Evolutionary conservation across 2,329 filamentous ascomycete genomes (phyloP).

Genomic region (Pseudogymnoascus sp.): DNA sequence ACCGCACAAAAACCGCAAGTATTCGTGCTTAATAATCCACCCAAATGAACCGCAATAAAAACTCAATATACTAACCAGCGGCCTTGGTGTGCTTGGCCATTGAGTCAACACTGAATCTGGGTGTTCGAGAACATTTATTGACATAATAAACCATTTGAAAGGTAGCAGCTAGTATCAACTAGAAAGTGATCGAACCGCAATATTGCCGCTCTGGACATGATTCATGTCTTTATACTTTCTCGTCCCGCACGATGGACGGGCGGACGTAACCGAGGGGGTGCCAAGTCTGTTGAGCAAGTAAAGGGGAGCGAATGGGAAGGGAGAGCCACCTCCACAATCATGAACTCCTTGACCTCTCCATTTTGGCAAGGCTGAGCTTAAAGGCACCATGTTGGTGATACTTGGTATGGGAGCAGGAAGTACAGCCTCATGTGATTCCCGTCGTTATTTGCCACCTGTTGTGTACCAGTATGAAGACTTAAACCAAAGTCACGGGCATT

Average conservation of each 20-base stretch:
- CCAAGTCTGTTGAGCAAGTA: neutral
- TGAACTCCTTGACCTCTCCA: neutral
- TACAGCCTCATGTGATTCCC: neutral
- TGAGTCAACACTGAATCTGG: neutral
- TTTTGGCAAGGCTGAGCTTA: neutral
- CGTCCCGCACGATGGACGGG: neutral
- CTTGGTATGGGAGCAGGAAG: neutral
- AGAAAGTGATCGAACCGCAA: neutral
- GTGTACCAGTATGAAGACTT: neutral
- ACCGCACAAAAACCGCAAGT: neutral
- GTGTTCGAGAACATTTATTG: neutral
- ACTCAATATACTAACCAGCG: neutral
- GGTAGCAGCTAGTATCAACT: neutral
- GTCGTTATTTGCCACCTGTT: neutral
- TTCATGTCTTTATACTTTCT: neutral
- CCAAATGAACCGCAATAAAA: neutral
- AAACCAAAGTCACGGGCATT: neutral
- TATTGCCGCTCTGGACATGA: neutral
- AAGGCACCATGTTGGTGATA: neutral
- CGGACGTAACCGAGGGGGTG: neutral
- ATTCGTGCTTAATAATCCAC: slow-evolving; percentile 3
- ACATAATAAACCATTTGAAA: neutral
- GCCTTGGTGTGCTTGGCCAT: neutral
- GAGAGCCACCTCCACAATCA: neutral
- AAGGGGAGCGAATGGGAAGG: neutral